phyloP scores from a whole-genome alignment of 1,284 basidiomycete genomes.

The Sporisorium graminicola region DNA sequence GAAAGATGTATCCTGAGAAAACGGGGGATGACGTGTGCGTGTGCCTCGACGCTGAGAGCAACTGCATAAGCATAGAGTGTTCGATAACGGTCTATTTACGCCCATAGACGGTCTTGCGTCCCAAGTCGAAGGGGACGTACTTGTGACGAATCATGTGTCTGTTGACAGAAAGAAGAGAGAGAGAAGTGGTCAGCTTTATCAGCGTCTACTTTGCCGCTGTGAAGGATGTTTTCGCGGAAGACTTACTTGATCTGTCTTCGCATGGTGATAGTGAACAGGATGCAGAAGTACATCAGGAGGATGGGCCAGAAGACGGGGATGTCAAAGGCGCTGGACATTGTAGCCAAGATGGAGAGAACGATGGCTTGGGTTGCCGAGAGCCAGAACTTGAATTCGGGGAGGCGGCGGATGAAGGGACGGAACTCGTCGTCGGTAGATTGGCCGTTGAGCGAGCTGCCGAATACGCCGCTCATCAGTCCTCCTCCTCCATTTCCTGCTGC shows the following conservation, averaged over 20 bases:
- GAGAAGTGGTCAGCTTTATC: slow-evolving; percentile 2
- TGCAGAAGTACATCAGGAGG: slow-evolving; percentile 81
- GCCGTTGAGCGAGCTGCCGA: slow-evolving; percentile 71
- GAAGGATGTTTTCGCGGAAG: neutral
- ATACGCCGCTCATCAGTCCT: slow-evolving; percentile 67
- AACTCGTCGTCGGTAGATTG: slow-evolving; percentile 64
- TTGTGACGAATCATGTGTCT: slow-evolving; percentile 99
- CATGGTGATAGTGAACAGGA: slow-evolving; percentile 71
- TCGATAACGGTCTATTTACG: slow-evolving; percentile 50
- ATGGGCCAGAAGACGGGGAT: slow-evolving; percentile 99
- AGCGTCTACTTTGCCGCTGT: neutral
- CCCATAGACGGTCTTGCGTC: slow-evolving; percentile 76
- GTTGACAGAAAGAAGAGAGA: slow-evolving; percentile 11
- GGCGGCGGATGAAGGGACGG: slow-evolving; percentile 88
- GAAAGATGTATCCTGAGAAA: slow-evolving; percentile 1
- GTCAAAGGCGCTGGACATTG: slow-evolving; percentile 76
- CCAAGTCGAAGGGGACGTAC: slow-evolving; percentile 86
- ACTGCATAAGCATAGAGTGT: neutral
- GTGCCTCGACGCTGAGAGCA: neutral
- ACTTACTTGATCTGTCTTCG: slow-evolving; percentile 70
- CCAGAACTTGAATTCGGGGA: slow-evolving; percentile 95
- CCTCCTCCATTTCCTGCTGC: slow-evolving; percentile 28
- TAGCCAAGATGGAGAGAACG: slow-evolving; percentile 77
- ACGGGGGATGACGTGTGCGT: slow-evolving; percentile 5
- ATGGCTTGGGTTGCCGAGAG: slow-evolving; percentile 91